phyloP scores from a whole-genome alignment of 1,284 basidiomycete genomes.

The Neolentinus lepideus region DNA sequence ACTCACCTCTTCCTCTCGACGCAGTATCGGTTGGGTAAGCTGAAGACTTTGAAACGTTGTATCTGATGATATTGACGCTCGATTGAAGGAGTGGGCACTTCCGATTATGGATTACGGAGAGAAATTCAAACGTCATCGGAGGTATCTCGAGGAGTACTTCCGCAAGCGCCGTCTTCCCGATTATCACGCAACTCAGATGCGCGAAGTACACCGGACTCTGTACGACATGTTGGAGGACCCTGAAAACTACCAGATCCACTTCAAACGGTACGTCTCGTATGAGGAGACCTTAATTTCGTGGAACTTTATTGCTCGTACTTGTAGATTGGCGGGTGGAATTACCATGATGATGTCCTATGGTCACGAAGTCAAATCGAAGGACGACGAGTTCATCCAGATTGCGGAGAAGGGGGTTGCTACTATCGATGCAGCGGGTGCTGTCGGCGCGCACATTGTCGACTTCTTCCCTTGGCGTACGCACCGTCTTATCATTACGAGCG shows the following conservation, averaged over 20 bases:
- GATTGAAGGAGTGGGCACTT: not conserved
- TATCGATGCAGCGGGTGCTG: constrained; percentile 5
- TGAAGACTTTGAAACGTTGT: not conserved
- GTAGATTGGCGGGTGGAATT: constrained; percentile 12
- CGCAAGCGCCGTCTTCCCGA: not conserved
- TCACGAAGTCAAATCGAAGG: constrained; percentile 13
- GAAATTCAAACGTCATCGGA: not conserved
- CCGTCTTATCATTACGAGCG: not conserved
- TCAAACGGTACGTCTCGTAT: constrained; percentile 12
- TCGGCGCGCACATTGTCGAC: constrained; percentile 9
- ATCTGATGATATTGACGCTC: not conserved
- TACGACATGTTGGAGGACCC: not conserved
- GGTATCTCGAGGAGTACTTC: not conserved
- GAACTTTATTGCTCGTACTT: too few species aligned
- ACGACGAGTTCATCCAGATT: constrained; percentile 16
- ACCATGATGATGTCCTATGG: constrained; percentile 19
- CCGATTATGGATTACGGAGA: not conserved
- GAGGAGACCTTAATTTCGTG: too few species aligned
- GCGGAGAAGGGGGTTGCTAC: constrained; percentile 14
- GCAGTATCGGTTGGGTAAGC: not conserved
- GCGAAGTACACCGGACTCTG: not conserved
- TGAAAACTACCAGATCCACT: constrained; percentile 15
- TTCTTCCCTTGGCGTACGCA: constrained; percentile 9
- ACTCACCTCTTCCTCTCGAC: not conserved
- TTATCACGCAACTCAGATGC: not conserved